Base-by-base conservation (phyloP, 106 monocot species). In the Dactylorhiza incarnata region DNA sequence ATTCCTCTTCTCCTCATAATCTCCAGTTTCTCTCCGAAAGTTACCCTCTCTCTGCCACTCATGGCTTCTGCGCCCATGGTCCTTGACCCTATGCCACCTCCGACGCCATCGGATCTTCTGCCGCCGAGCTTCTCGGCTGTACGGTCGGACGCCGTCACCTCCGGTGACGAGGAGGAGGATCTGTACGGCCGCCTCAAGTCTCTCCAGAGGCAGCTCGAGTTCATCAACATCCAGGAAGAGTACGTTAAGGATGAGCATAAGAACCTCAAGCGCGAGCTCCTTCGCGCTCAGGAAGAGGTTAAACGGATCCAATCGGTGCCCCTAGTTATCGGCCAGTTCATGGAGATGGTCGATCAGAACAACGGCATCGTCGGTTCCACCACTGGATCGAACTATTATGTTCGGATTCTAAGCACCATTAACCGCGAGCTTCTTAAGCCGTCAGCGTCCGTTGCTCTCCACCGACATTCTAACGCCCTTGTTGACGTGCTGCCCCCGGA, bases 261-360 rank as follows among this genome's bases (percentile, higher is more conserved):
- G 91, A 99, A 99, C 78, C 97, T 99, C n/a, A 99, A 99, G 86
- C 79, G 99, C 16, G 99, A 99, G 89, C 85, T 85, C 23, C 87
- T 99, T 25, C 87, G 94, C 43, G 94, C 99, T 0, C 99, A 99
- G 88, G 99, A 99, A 84, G 99, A 99, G 87, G 99, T 94, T n/a
- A 99, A 99, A 86, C 78, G 99, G 77, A 99, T 99, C 79, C 97
- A 99, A 83, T 94, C 94, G 14, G 97, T 99, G 1, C 97, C 97
- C 5, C 91, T 99, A 14, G 97, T 99, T 50, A 99, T 99, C 75
- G 95, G 95, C 53, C 95, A 95, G 90, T 95, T 95, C 87, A 95
- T 95, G 95, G 95, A 95, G 85, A 99, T 99, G 97, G 94, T 99
- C 66, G 94, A 99, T 69, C 89, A 88, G 86, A 99, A 99, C 81